Evolutionary conservation across 805 yeast genomes (phyloP).

Genomic region (Saccharomycopsis sp.): DNA sequence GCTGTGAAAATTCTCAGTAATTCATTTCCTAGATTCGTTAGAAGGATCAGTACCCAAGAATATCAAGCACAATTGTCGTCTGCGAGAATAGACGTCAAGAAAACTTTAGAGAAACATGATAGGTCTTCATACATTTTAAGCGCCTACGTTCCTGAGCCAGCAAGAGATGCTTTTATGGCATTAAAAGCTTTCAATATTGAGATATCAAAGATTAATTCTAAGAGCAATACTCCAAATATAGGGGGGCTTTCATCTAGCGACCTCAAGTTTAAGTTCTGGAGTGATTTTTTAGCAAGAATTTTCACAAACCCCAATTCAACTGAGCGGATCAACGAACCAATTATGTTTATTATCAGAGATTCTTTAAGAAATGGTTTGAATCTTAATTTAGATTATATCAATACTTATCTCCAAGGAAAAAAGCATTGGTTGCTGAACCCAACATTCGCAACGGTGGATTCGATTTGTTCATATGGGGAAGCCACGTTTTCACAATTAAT

Average conservation of each 20-base stretch:
- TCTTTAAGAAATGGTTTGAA: conserved; percentile 42
- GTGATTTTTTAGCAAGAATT: conserved; percentile 46
- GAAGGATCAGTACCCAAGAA: too few species aligned
- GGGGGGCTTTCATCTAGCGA: conserved; percentile 25
- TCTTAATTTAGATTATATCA: conserved; percentile 48
- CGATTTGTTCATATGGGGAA: conserved; percentile 71
- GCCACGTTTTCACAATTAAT: conserved; percentile 70
- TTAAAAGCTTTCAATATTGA: conserved; percentile 61
- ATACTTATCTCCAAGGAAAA: conserved; percentile 54
- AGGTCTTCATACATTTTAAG: conserved; percentile 58
- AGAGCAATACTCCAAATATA: conserved; percentile 27
- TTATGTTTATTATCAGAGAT: conserved; percentile 50
- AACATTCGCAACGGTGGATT: conserved; percentile 42
- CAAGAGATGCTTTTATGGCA: conserved; percentile 57
- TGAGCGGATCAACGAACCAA: conserved; percentile 52
- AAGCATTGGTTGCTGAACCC: conserved; percentile 43
- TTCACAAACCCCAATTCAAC: conserved; percentile 32
- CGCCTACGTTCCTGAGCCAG: conserved; percentile 61
- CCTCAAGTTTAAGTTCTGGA: conserved; percentile 70
- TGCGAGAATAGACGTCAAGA: conserved; percentile 16
- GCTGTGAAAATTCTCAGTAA: too few species aligned
- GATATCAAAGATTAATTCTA: conserved; percentile 41
- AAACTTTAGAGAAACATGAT: conserved; percentile 40
- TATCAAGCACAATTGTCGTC: conserved; percentile 11
- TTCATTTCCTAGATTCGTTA: not conserved